These are phyloP conservation scores for Suhomyces chickasaworum DNA, from an alignment of 1,139 yeast species.

Conservation along the genomic window DNA sequence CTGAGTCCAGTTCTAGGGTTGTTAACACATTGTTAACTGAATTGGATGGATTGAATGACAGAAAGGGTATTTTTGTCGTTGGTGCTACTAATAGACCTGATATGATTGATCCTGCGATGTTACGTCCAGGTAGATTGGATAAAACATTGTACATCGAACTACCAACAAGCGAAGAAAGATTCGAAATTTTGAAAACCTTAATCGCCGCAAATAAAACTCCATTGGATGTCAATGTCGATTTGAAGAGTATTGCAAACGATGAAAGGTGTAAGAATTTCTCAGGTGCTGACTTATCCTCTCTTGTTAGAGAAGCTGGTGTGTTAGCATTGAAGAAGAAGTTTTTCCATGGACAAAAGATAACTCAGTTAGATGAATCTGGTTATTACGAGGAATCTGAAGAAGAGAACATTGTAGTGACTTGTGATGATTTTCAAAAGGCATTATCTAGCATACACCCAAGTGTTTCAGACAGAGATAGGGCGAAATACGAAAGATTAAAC, in stretches of 20 bases:
- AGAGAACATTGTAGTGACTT: constrained; percentile 56
- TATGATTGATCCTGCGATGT: constrained; percentile 98
- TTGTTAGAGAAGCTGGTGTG: constrained; percentile 92
- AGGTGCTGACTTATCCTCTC: constrained; percentile 93
- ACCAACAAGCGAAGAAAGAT: constrained; percentile 75
- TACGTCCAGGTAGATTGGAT: constrained; percentile 94
- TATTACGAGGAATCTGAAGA: constrained; percentile 34
- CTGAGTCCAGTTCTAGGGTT: constrained; percentile 91
- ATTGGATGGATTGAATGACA: constrained; percentile 88
- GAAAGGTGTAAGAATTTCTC: constrained; percentile 84
- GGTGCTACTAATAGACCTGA: constrained; percentile 98
- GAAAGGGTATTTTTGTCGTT: constrained; percentile 89
- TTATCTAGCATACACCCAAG: constrained; percentile 80
- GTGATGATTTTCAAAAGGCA: constrained; percentile 70
- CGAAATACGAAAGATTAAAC: constrained; percentile 67
- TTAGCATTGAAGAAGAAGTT: constrained; percentile 75
- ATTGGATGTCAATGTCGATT: constrained; percentile 60
- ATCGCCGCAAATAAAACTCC: constrained; percentile 77
- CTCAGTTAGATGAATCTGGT: constrained; percentile 51
- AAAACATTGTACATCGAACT: constrained; percentile 89
- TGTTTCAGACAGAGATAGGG: constrained; percentile 83
- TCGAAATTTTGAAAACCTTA: constrained; percentile 79
- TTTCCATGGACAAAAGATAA: constrained; percentile 51
- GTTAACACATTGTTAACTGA: constrained; percentile 94
- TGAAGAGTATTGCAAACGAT: constrained; percentile 65